Conservation (phyloP, 2,329 filamentous ascomycete genomes). For the Trichoderma atrobrunneum region DNA sequence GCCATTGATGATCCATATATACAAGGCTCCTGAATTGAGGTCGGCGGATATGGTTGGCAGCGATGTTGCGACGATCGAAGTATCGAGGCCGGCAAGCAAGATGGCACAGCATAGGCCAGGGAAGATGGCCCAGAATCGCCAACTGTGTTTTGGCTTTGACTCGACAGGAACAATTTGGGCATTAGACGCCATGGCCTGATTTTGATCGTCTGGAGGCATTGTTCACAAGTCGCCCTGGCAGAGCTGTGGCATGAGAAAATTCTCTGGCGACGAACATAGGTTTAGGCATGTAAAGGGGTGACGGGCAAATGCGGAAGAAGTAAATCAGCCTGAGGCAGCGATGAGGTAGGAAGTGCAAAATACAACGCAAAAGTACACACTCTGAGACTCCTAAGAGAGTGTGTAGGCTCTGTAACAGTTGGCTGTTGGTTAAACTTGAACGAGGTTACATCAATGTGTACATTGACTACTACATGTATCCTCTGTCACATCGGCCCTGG, state of each 20-base stretch:
- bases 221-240: background rate
- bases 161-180: background rate
- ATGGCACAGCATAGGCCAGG: background rate
- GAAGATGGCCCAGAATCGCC: background rate
- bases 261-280: background rate
- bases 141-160: background rate
- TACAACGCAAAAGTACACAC: background rate
- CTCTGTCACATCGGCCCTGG: background rate
- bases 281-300: background rate
- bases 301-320: background rate
- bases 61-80: background rate
- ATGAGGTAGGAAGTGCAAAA: background rate
- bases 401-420: background rate
- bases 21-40: background rate
- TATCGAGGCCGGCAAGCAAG: background rate
- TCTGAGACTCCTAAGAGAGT: background rate
- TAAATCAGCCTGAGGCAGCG: background rate
- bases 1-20: background rate
- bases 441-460: background rate
- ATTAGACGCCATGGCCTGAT: background rate
- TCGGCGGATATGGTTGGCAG: background rate
- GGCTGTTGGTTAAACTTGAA: background rate
- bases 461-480: background rate
- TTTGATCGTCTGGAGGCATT: background rate
- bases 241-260: background rate